Evolutionary conservation across 1,139 yeast genomes (phyloP), one percentile per base, ranked within the genome.

Genomic region (Candida smagusa): DNA sequence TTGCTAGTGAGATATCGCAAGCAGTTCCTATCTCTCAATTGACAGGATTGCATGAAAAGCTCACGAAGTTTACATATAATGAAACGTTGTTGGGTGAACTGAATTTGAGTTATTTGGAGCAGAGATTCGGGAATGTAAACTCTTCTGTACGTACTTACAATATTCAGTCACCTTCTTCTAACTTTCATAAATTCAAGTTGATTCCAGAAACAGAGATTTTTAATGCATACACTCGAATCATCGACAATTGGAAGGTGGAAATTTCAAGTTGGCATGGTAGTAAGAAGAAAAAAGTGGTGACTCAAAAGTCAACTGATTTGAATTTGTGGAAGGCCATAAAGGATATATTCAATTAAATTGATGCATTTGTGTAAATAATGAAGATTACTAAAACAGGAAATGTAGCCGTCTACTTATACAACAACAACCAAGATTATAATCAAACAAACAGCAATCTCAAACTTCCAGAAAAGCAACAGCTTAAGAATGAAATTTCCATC

Each of bases 161-260:
- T 49, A 58, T 88, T 22, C 94, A 85, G 52, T 86, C 94, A 1
- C 96, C 96, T 0, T 61, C 83, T 19, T 39, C 60, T 3, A 70
- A 80, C 1, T 78, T 94, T 0, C 88, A 90, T 44, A 81, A 81
- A 47, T 65, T 84, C 38, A 87, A 87, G 52, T 55, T 88, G 13
- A 33, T 61, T 0, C 52, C 66, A 0, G 79, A 73, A 3, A 63
- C 59, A 3, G 96, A 88, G 55, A 51, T 83, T 6, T 48, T 55
- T 16, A 49, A 57, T 6, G 40, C 50, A 2, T 49, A 36, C 29
- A 22, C 22, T 9, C 29, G 49, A 19, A 35, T 40, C n/a, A 28
- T 46, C 7, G 37, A 32, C 7, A 21, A 25, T 1, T 49, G 41
- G n/a, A 48, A 45, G 7, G 22, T 11, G 1, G 22, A 36, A 9